phyloP scores from a whole-genome alignment of 805 yeast species.

The Starmerella apis region DNA sequence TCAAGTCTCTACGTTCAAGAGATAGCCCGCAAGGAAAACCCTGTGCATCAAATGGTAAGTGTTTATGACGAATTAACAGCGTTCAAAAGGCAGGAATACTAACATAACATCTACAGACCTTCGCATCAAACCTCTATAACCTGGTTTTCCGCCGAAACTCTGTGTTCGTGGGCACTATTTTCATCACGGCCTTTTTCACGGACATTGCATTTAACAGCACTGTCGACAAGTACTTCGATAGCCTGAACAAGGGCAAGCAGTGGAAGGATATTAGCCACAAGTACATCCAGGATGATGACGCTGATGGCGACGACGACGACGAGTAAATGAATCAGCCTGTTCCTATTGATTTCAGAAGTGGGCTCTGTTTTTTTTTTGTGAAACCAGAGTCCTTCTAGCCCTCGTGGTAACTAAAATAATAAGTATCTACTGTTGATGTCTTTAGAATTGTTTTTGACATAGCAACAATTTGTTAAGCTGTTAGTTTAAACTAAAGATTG shows the following conservation, averaged over 20 bases:
- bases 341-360: not conserved
- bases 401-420: not conserved
- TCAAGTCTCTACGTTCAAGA: not conserved
- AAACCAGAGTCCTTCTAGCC: not conserved
- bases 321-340: constrained; percentile 7
- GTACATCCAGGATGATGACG: constrained; percentile 27
- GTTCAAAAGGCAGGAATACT: not conserved
- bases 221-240: constrained; percentile 32
- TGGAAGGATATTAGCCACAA: constrained; percentile 29
- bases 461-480: not conserved
- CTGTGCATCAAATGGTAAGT: constrained; percentile 6
- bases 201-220: constrained; percentile 33
- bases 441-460: not conserved
- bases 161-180: constrained; percentile 68
- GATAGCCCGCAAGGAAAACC: constrained; percentile 3
- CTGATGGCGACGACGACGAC: constrained; percentile 23
- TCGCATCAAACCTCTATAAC: constrained; percentile 48
- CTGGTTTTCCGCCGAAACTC: constrained; percentile 81
- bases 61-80: not conserved
- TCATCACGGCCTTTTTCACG: constrained; percentile 76
- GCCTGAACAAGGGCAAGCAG: constrained; percentile 32
- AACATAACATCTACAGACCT: constrained; percentile 21
- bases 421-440: not conserved
- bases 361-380: not conserved
- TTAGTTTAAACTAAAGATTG: no score